These are phyloP conservation scores for Suaeda aralocaspica DNA, from an alignment of 148 eudicot species.

Conservation along the genomic window DNA sequence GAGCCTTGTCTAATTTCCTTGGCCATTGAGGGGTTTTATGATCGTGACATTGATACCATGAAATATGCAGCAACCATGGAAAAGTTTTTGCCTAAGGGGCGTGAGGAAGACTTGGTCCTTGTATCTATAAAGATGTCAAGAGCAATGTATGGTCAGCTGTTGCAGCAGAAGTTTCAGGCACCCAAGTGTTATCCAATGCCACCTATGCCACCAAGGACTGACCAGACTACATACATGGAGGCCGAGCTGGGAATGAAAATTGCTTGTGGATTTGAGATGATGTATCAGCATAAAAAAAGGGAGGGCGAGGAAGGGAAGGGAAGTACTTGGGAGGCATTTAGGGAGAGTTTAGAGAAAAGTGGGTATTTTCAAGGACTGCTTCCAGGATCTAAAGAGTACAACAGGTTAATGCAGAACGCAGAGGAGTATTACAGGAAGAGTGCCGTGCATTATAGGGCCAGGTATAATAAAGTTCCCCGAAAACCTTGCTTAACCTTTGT, in stretches of 20 bases:
- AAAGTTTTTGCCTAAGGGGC: conserved; percentile 61
- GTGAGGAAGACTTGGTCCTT: conserved; percentile 59
- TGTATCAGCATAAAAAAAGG: conserved; percentile 68
- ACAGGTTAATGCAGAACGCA: conserved; percentile 69
- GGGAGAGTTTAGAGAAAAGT: conserved; percentile 62
- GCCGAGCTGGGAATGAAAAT: conserved; percentile 97
- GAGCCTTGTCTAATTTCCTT: conserved; percentile 64
- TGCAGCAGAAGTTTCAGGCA: conserved; percentile 88
- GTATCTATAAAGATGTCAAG: conserved; percentile 66
- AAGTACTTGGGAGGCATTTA: conserved; percentile 71
- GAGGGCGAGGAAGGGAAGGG: conserved; percentile 81
- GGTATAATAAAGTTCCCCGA: conserved; percentile 32
- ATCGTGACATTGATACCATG: conserved; percentile 85
- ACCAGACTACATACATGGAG: conserved; percentile 41
- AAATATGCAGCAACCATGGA: conserved; percentile 74
- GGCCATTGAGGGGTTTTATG: conserved; percentile 90
- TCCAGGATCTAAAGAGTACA: conserved; percentile 80
- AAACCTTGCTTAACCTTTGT: not conserved
- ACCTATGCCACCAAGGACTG: conserved; percentile 60
- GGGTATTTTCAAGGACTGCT: conserved; percentile 73
- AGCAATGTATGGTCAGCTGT: conserved; percentile 88
- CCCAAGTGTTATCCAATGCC: conserved; percentile 83
- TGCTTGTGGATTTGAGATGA: conserved; percentile 90
- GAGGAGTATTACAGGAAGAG: conserved; percentile 71
- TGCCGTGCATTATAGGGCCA: conserved; percentile 54